Evolutionary conservation across 805 yeast genomes (phyloP).

Genomic region (Kazachstania taianensis): DNA sequence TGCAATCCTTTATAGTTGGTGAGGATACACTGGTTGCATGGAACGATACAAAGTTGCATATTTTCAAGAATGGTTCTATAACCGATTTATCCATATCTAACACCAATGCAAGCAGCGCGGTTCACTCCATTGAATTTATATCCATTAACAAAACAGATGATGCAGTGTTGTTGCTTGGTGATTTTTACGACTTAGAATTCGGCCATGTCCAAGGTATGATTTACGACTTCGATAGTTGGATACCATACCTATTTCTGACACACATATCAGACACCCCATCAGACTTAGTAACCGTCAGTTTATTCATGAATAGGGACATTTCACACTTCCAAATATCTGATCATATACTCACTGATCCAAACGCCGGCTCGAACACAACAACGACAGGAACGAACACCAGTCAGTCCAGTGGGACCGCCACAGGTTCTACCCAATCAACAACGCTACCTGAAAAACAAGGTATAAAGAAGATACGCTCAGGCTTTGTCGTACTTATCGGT

Average conservation of each 20-base stretch:
- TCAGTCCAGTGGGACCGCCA: conserved; percentile 7
- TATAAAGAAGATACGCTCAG: conserved; percentile 32
- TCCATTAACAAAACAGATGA: background rate
- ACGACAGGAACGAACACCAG: conserved; percentile 1
- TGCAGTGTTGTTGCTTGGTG: conserved; percentile 31
- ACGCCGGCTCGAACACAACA: too few relatives aligned
- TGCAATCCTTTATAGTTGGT: conserved; percentile 13
- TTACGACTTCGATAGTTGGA: conserved; percentile 19
- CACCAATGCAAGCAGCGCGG: conserved; percentile 3
- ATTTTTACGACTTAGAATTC: conserved; percentile 28
- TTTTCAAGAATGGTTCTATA: conserved; percentile 8
- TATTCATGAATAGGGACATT: conserved; percentile 30
- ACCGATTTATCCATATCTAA: conserved; percentile 4
- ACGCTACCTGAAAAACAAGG: conserved; percentile 7
- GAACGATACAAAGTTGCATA: conserved; percentile 12
- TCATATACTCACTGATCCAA: conserved; percentile 15
- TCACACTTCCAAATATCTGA: conserved; percentile 10
- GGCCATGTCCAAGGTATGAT: conserved; percentile 20
- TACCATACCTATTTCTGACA: conserved; percentile 16
- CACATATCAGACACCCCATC: background rate
- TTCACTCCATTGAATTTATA: conserved; percentile 3
- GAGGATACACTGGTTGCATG: conserved; percentile 13
- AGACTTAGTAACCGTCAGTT: conserved; percentile 6
- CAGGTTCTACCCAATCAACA: conserved; percentile 11
- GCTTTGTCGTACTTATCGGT: conserved; percentile 60